phyloP scores from a whole-genome alignment of 2,329 filamentous ascomycete genomes.

The Fusarium paranaense region DNA sequence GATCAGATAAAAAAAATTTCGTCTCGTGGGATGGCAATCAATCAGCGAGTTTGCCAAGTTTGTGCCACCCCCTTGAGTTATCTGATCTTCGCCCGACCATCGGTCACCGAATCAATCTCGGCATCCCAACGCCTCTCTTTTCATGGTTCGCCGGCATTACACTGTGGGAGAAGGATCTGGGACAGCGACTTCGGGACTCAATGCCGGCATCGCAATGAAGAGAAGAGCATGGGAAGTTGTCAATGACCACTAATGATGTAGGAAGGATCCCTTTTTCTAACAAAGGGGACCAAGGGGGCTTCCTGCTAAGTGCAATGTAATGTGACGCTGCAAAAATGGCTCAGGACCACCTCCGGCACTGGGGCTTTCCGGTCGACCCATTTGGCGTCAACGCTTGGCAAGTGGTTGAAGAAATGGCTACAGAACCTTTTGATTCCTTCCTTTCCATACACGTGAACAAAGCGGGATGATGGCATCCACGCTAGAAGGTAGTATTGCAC shows the following conservation, averaged over 20 bases:
- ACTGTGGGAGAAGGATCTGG: not conserved
- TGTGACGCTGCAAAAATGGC: slow-evolving; percentile 20
- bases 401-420: not conserved
- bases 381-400: not conserved
- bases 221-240: not conserved
- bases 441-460: not conserved
- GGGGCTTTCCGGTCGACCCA: not conserved
- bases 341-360: slow-evolving; percentile 3
- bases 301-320: not conserved
- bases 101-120: slow-evolving; percentile 7
- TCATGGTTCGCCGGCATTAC: not conserved
- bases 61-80: slow-evolving; percentile 13
- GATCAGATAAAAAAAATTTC: slow-evolving; percentile 54
- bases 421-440: not conserved
- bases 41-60: not conserved
- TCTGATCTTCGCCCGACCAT: slow-evolving; percentile 27
- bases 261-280: not conserved
- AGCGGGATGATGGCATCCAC: not conserved
- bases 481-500: not conserved
- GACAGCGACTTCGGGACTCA: not conserved
- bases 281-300: not conserved
- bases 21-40: not conserved
- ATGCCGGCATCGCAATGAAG: not conserved
- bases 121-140: not conserved
- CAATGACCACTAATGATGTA: not conserved